These are phyloP conservation scores for Nitzschia putrida DNA, from an alignment of 108 stramenopile species.

Conservation along the genomic window DNA sequence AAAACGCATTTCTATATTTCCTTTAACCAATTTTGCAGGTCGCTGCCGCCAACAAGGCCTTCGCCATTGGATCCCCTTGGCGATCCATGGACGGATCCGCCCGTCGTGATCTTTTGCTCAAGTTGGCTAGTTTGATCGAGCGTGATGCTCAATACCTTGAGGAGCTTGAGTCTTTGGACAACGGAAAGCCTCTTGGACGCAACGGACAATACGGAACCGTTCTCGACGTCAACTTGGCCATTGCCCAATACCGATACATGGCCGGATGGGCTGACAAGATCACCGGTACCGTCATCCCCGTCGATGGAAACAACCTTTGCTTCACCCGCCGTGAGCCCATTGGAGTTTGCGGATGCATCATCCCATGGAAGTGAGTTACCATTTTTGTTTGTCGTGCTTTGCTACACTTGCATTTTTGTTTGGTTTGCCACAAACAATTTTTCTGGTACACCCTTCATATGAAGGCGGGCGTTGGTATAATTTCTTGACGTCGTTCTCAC, in stretches of 20 bases:
- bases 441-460: too few relatives aligned
- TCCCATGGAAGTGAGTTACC: slow-evolving; percentile 71
- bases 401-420: not conserved
- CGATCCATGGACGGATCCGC: slow-evolving; percentile 30
- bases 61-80: slow-evolving; percentile 42
- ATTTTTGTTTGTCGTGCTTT: too few relatives aligned
- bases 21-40: not conserved
- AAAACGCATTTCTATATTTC: too few relatives aligned
- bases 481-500: too few relatives aligned
- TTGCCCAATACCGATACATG: slow-evolving; percentile 48
- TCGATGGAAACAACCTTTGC: slow-evolving; percentile 35
- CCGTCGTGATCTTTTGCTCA: slow-evolving; percentile 35
- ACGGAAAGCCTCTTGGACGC: slow-evolving; percentile 32
- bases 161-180: slow-evolving; percentile 27
- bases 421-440: too few relatives aligned
- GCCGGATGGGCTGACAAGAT: slow-evolving; percentile 67
- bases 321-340: slow-evolving; percentile 39
- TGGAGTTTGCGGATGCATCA: slow-evolving; percentile 75
- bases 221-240: slow-evolving; percentile 48
- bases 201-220: slow-evolving; percentile 20
- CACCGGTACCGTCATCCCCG: slow-evolving; percentile 38
- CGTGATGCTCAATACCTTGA: slow-evolving; percentile 31
- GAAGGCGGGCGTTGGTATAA: too few relatives aligned
- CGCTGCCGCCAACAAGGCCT: slow-evolving; percentile 37
- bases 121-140: slow-evolving; percentile 45